Conservation (phyloP, 352 stramenopile species). For the Plasmopara halstedii region DNA sequence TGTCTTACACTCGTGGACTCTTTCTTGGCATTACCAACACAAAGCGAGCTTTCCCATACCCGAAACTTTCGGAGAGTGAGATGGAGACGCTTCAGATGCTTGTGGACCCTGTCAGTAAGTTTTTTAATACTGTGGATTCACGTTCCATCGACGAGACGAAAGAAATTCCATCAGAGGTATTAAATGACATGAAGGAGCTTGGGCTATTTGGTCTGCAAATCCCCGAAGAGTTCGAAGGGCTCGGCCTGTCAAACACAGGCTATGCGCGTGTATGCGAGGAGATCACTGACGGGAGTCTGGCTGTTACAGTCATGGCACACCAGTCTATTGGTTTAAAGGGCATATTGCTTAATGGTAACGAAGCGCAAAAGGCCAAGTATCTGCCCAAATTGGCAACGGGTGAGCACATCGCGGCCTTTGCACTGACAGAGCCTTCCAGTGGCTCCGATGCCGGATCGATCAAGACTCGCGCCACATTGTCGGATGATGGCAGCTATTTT, state of each 20-base stretch:
- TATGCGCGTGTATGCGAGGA: slow-evolving; percentile 83
- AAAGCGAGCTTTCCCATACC: slow-evolving; percentile 72
- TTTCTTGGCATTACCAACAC: slow-evolving; percentile 82
- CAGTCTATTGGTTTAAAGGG: slow-evolving; percentile 85
- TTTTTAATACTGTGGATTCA: slow-evolving; percentile 62
- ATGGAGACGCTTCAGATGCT: slow-evolving; percentile 82
- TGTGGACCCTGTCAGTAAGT: slow-evolving; percentile 74
- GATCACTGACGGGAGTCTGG: slow-evolving; percentile 68
- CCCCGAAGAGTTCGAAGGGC: slow-evolving; percentile 61
- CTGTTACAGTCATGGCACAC: slow-evolving; percentile 83
- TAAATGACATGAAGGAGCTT: slow-evolving; percentile 76
- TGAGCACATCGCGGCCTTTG: slow-evolving; percentile 81
- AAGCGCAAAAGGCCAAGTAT: slow-evolving; percentile 82
- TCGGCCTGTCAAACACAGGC: slow-evolving; percentile 78
- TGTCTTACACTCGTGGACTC: slow-evolving; percentile 77
- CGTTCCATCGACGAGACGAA: slow-evolving; percentile 78
- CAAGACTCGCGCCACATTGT: slow-evolving; percentile 84
- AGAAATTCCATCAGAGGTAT: slow-evolving; percentile 57
- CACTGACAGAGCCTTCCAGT: slow-evolving; percentile 87
- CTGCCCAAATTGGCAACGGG: slow-evolving; percentile 84
- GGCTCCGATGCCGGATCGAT: slow-evolving; percentile 86
- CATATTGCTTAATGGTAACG: slow-evolving; percentile 83
- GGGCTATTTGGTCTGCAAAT: slow-evolving; percentile 85
- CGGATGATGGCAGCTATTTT: slow-evolving; percentile 87
- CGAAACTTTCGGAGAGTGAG: slow-evolving; percentile 57